Evolutionary conservation across 2,329 filamentous ascomycete species (phyloP), one percentile per base, ranked within the genome.

Genomic region (Didymella pomorum): DNA sequence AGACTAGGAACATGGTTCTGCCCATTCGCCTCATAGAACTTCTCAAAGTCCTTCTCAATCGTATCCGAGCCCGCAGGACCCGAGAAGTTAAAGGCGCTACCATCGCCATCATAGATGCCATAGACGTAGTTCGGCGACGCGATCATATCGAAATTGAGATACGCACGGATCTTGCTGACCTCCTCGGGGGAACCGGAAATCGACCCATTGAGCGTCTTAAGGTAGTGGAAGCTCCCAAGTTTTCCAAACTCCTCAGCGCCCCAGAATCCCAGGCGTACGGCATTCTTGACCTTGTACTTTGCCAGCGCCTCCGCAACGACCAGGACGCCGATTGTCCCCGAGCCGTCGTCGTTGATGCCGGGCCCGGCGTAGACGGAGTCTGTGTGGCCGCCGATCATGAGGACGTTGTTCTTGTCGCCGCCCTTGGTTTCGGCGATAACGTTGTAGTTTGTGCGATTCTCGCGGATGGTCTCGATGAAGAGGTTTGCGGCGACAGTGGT

Each of bases 401-500:
- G 70, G 25, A 78, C 76, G 47, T 78, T 78, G 65, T 77, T 68
- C 53, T 76, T 72, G 58, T 79, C 76, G n/a, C 77, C 77, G 23
- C 69, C 65, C 58, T 75, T 78, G 47, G 76, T 77, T 55, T 78
- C 71, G 23, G 77, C 73, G 25, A 75, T 74, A 58, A 75, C 69
- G 39, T 75, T 76, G 65, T 68, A 76, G 57, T 81, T 84, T 4
- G 79, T 80, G 26, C 80, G 76, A 66, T 80, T 81, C 63, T 83
- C 78, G 25, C 77, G 65, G 56, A 79, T 69, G 42, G 79, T 75
- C 44, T 83, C 69, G 18, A 84, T 76, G 33, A 69, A 66, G 39
- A 83, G 67, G 9, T 51, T 63, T 8, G 67, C 73, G 11, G 52
- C 20, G 3, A 62, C 45, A 16, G 78, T 68, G 4, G 76, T 71